Base-by-base conservation (phyloP, 2,329 filamentous ascomycete species). In the Arthrobotrys pseudoclavata region DNA sequence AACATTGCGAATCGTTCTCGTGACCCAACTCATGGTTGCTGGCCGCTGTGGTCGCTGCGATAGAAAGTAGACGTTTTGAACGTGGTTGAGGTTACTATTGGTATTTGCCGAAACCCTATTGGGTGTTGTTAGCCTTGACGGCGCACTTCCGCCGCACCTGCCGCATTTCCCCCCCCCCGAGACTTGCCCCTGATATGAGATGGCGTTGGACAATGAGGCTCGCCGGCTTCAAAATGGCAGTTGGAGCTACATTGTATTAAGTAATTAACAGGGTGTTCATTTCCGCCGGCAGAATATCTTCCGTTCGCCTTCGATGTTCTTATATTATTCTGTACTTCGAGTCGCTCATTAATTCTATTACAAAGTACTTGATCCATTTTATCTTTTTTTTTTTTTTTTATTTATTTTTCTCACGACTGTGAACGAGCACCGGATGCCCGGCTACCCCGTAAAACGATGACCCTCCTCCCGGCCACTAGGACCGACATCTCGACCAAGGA, bases 401-500 rank as follows among this genome's bases (percentile, higher is more conserved):
- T 40, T 15, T 15, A 13, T 15, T 12, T 47, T 47, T 22, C 42
- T 47, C 42, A 47, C 42, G 42, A 47, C 6, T n/a, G 47, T 37
- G 26, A 52, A 66, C 69, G 72, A 67, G 40, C 60, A 42, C 50
- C 29, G 31, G 18, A 48, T 68, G 57, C 22, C 50, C 48, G 42
- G 5, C 18, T 12, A 22, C 48, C 20, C 45, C 12, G 26, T 13
- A 13, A 37, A 42, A 48, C 57, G 37, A 76, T 76, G 72, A 76
- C 72, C 57, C 60, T 76, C 37, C 72, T 69, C 29, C 72, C 72
- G 45, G 72, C 72, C 34, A 76, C 72, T 20, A 52, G 66, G 31
- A 66, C 64, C 72, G 72, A 76, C 24, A 76, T 76, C 60, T 76
- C 72, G 40, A 76, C 72, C n/a, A 76, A 66, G 47, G 72, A 76